Base-by-base conservation (phyloP, 1,139 yeast genomes). In the Kurtzmaniella quercitrusa region DNA sequence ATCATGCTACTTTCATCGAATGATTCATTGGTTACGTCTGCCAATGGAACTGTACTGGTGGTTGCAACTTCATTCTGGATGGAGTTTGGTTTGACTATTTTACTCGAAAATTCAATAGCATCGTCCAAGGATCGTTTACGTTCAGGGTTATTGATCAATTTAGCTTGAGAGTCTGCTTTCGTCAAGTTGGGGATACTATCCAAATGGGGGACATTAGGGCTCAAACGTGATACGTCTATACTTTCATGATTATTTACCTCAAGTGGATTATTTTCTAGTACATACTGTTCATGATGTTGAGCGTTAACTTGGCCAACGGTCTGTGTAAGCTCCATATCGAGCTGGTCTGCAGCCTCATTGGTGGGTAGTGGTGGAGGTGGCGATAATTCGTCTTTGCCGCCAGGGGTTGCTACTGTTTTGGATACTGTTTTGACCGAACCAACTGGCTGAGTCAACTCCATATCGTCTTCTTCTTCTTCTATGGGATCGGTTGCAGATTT, bases 31-130 rank as follows among this genome's bases (percentile, higher is more conserved):
- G 56, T 50, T 2, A 54, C 50, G 16, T 62, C 69, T 1, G 69
- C 68, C 37, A 66, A 54, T 3, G 72, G 71, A 2, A 64, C 54
- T 9, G 56, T 60, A 1, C 62, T 52, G 1, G 65, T 63, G 1
- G 50, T 16, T 12, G 36, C 16, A 14, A 16, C 10, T 16, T 31
- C 36, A 14, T 31, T 31, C 41, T 8, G 15, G 14, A 19, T n/a
- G 6, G 37, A 17, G 21, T 17, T 39, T 17, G 37, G 36, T 14
- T 31, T 16, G 6, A 31, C 16, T 8, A 17, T 10, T 21, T 34
- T 23, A 3, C 21, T n/a, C 15, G 11, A n/a, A 12, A 21, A 8
- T 9, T 39, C 41, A 3, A 39, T 29, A n/a, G 34, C 17, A 16
- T 29, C 27, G 3, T 29, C 41, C n/a, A 31, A 21, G 9, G 14